phyloP scores from a whole-genome alignment of 768 basidiomycete species.

The Austroboletus festivus region DNA sequence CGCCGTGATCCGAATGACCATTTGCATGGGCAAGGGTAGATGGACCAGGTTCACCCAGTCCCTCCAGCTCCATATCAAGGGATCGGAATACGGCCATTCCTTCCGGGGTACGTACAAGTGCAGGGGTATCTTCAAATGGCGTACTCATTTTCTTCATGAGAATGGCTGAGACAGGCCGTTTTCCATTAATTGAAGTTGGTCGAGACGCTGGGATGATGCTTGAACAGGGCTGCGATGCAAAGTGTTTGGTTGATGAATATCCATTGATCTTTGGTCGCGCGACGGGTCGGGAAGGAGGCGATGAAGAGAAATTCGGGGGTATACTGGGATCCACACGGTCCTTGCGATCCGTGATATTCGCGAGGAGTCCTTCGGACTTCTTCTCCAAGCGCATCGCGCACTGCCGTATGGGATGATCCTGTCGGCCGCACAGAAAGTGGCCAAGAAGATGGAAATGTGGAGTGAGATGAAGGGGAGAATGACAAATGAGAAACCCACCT shows the following conservation, averaged over 20 bases:
- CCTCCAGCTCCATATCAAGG: conserved; percentile 53
- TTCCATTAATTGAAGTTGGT: conserved; percentile 16
- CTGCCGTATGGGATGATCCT: conserved; percentile 87
- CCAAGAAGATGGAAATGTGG: not conserved
- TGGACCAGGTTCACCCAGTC: conserved; percentile 33
- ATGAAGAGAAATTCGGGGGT: conserved; percentile 44
- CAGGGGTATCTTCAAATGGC: conserved; percentile 63
- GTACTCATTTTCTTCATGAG: conserved; percentile 22
- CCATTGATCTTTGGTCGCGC: conserved; percentile 48
- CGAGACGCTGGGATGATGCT: conserved; percentile 4
- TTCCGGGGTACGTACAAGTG: conserved; percentile 64
- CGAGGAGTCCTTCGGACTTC: conserved; percentile 83
- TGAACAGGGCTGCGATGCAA: conserved; percentile 16
- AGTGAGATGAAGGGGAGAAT: not conserved
- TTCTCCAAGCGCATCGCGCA: conserved; percentile 77
- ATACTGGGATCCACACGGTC: conserved; percentile 73
- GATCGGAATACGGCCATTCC: conserved; percentile 70
- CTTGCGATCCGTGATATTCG: conserved; percentile 85
- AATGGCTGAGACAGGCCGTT: conserved; percentile 9
- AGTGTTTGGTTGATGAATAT: conserved; percentile 25
- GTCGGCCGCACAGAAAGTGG: conserved; percentile 1
- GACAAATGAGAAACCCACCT: conserved; percentile 52
- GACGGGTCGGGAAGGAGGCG: conserved; percentile 17
- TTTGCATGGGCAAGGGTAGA: conserved; percentile 32
- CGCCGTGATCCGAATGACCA: conserved; percentile 22